Conservation (phyloP, 768 basidiomycete genomes). For the Tylopilus sp. region DNA sequence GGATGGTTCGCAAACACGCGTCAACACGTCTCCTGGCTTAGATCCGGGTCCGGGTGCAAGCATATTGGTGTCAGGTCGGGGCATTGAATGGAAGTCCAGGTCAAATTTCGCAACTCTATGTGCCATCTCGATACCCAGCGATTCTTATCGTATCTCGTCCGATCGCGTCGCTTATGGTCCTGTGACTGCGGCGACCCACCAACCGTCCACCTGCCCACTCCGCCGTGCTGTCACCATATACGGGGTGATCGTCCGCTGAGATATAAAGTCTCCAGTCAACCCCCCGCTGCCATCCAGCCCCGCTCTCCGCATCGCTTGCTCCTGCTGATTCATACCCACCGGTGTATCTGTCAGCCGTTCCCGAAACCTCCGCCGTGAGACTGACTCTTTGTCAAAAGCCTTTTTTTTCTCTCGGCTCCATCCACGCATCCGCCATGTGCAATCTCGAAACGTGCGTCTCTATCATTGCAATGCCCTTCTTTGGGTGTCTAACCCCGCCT, state of each 20-base stretch:
- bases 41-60: neutral
- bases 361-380: neutral
- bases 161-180: slow-evolving; percentile 30
- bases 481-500: slow-evolving; percentile 26
- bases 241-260: slow-evolving; percentile 8
- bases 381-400: slow-evolving; percentile 6
- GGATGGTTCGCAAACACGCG: slow-evolving; percentile 17
- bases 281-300: slow-evolving; percentile 10
- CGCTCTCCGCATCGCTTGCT: slow-evolving; percentile 8
- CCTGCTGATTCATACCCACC: slow-evolving; percentile 5
- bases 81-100: neutral
- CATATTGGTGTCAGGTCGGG: neutral
- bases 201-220: slow-evolving; percentile 13
- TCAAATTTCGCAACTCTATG: slow-evolving; percentile 20
- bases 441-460: slow-evolving; percentile 50
- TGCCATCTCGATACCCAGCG: slow-evolving; percentile 5
- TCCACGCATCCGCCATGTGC: slow-evolving; percentile 41
- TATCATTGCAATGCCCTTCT: slow-evolving; percentile 12
- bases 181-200: slow-evolving; percentile 25
- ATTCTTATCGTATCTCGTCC: slow-evolving; percentile 30
- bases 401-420: slow-evolving; percentile 3
- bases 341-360: slow-evolving; percentile 15
- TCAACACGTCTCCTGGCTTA: slow-evolving; percentile 12
- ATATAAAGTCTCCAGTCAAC: slow-evolving; percentile 33
- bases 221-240: slow-evolving; percentile 12